Percentiles rank a stretch among this genome's conserved stretches.
Evolutionary conservation across 257 asterid genomes (phyloP).

Genomic region (Cynanchum wilfordii): DNA sequence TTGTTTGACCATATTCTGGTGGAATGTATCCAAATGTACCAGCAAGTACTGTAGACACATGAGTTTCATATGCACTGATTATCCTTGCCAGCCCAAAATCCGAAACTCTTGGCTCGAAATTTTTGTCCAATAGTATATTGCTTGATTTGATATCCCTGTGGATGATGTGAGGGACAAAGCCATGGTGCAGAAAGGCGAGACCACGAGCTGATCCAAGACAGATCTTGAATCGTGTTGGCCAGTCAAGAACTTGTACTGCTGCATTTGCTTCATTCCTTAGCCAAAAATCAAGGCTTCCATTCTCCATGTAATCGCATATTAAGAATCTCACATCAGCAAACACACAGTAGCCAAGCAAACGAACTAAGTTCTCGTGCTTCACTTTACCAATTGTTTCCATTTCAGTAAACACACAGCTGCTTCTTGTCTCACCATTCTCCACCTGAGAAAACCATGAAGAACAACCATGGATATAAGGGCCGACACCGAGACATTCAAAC

Average conservation of each 20-base stretch:
- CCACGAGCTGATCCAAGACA: slow-evolving; percentile 65
- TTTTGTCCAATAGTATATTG: slow-evolving; percentile 53
- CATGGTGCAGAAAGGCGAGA: slow-evolving; percentile 73
- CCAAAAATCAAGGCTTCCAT: slow-evolving; percentile 78
- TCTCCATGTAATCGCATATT: slow-evolving; percentile 77
- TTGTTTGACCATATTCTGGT: slow-evolving; percentile 76
- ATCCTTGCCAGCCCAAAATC: slow-evolving; percentile 84
- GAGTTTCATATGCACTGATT: slow-evolving; percentile 77
- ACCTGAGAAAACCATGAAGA: slow-evolving; percentile 33
- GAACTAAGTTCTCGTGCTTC: slow-evolving; percentile 57
- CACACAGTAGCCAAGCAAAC: slow-evolving; percentile 63
- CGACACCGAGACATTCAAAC: too few relatives aligned
- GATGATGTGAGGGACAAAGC: slow-evolving; percentile 68
- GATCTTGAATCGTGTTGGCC: slow-evolving; percentile 74
- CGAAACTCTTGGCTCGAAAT: slow-evolving; percentile 57
- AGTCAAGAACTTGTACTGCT: slow-evolving; percentile 35
- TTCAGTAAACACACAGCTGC: slow-evolving; percentile 53
- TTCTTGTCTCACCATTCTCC: slow-evolving; percentile 30
- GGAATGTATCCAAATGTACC: slow-evolving; percentile 85
- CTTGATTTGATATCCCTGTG: slow-evolving; percentile 83
- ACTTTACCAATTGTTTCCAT: slow-evolving; percentile 85
- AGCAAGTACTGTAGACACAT: slow-evolving; percentile 65
- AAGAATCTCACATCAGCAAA: slow-evolving; percentile 58
- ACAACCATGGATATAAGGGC: slow-evolving; percentile 28
- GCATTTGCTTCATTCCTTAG: slow-evolving; percentile 42